Evolutionary conservation across 495 filamentous ascomycete species (phyloP).

Genomic region (Penicillium salamii): DNA sequence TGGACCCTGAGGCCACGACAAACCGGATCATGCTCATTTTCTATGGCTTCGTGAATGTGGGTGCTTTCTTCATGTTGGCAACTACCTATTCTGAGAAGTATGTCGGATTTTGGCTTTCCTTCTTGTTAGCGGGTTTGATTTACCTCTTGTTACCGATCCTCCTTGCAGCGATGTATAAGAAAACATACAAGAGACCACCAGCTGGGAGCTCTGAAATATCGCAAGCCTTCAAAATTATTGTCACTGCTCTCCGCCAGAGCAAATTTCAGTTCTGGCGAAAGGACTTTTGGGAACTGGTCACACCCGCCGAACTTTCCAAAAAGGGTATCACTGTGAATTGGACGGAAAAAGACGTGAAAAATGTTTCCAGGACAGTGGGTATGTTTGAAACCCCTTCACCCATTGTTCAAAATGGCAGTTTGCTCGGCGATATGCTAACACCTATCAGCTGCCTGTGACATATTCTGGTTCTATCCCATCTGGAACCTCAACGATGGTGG

Average conservation of each 20-base stretch:
- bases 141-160: slow-evolving; percentile 54
- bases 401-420: background rate
- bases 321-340: slow-evolving; percentile 44
- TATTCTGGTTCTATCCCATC: slow-evolving; percentile 54
- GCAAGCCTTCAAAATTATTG: slow-evolving; percentile 54
- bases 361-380: slow-evolving; percentile 43
- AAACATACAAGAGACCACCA: slow-evolving; percentile 46
- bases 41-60: slow-evolving; percentile 38
- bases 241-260: slow-evolving; percentile 51
- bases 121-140: slow-evolving; percentile 38
- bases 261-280: slow-evolving; percentile 55
- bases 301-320: slow-evolving; percentile 55
- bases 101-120: slow-evolving; percentile 37
- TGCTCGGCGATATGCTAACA: background rate
- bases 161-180: slow-evolving; percentile 46
- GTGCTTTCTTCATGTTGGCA: slow-evolving; percentile 36
- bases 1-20: slow-evolving; percentile 34
- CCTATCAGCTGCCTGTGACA: slow-evolving; percentile 29
- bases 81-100: slow-evolving; percentile 41
- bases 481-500: slow-evolving; percentile 51
- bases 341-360: slow-evolving; percentile 49
- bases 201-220: slow-evolving; percentile 48
- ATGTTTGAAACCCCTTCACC: background rate
- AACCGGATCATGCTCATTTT: slow-evolving; percentile 36
- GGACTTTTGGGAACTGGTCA: slow-evolving; percentile 63